Conservation (phyloP, 2,329 filamentous ascomycete species). For the Rhynchosporium agropyri region DNA sequence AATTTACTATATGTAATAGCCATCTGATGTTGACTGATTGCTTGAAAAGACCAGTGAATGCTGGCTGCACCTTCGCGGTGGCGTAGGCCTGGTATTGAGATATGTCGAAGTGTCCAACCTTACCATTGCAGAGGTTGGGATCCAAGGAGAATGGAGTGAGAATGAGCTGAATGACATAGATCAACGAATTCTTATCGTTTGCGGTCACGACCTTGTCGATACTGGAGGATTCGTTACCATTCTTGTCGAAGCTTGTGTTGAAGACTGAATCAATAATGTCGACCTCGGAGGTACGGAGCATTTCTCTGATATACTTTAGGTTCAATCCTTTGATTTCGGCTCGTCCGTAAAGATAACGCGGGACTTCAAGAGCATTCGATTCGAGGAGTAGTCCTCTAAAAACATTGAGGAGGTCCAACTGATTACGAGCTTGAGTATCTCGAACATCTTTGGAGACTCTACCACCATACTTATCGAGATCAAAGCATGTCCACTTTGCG, state of each 20-base stretch:
- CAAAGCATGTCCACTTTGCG: slow-evolving; percentile 34
- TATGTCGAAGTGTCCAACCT: slow-evolving; percentile 44
- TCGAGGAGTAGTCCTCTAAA: slow-evolving; percentile 48
- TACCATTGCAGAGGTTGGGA: slow-evolving; percentile 36
- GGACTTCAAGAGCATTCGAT: slow-evolving; percentile 31
- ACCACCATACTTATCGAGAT: slow-evolving; percentile 35
- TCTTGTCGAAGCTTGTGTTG: slow-evolving; percentile 27
- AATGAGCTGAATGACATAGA: slow-evolving; percentile 37
- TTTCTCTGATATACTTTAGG: slow-evolving; percentile 30
- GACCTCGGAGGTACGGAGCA: slow-evolving; percentile 26
- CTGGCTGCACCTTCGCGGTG: slow-evolving; percentile 39
- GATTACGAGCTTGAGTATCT: slow-evolving; percentile 28
- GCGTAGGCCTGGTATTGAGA: slow-evolving; percentile 51
- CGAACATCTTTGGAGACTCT: slow-evolving; percentile 15
- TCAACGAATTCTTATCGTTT: slow-evolving; percentile 17
- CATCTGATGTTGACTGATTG: slow-evolving; percentile 40
- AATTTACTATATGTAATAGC: slow-evolving; percentile 52
- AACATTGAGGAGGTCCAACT: slow-evolving; percentile 44
- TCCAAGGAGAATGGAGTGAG: slow-evolving; percentile 34
- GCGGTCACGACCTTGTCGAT: slow-evolving; percentile 20
- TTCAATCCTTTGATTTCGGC: slow-evolving; percentile 37
- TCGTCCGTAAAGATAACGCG: slow-evolving; percentile 34
- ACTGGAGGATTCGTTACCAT: neutral
- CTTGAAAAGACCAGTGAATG: slow-evolving; percentile 47
- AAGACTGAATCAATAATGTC: slow-evolving; percentile 38